Base-by-base conservation (phyloP, 2,329 filamentous ascomycete genomes). In the Ophiobolus disseminans region DNA sequence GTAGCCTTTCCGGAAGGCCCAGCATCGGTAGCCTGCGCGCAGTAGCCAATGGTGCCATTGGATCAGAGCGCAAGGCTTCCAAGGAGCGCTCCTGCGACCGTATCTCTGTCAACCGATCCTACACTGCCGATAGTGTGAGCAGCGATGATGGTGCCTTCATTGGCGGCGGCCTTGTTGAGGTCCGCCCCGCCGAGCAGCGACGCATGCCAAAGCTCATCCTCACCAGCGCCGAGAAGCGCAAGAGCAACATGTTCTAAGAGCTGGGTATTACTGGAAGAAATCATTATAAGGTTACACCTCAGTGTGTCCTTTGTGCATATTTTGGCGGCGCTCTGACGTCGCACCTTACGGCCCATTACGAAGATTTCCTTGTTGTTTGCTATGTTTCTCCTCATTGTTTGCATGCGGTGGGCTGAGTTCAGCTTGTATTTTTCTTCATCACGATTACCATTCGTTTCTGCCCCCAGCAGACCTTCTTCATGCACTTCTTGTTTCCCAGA, bases 191-290 rank as follows among this genome's bases (percentile, higher is more conserved):
- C 75, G 82, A 86, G 73, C 77, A 82, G 50, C 86, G 90, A 75
- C 90, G 91, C 75, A 89, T 88, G 62, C 88, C 91, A 44, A 88
- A 91, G 81, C 85, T 96, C 69, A 88, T 97, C 60, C 82, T 97
- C 60, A 92, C 89, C 60, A 92, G 86, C 72, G 88, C 87, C 55
- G 91, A 96, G 80, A 96, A 96, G 84, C 89, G 91, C 74, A 95
- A 91, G 82, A 88, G 83, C 75, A 78, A 82, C 50, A 74, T 84
- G 69, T 82, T 82, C 68, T 87, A 78, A 78, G 52, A 20, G 31
- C 48, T 36, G 40, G 35, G 13, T 10, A 10, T 9, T 2, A 55
- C 38, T 49, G 49, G 58, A 55, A 53, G 46, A 38, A 43, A 53
- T 40, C 40, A 48, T 50, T 52, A 49, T 30, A 48, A 56, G 53